A percentile compares a stretch with the other conserved stretches of the same genome.
phyloP scores from a whole-genome alignment of 805 yeast genomes.

The Lipomyces mesembrius region DNA sequence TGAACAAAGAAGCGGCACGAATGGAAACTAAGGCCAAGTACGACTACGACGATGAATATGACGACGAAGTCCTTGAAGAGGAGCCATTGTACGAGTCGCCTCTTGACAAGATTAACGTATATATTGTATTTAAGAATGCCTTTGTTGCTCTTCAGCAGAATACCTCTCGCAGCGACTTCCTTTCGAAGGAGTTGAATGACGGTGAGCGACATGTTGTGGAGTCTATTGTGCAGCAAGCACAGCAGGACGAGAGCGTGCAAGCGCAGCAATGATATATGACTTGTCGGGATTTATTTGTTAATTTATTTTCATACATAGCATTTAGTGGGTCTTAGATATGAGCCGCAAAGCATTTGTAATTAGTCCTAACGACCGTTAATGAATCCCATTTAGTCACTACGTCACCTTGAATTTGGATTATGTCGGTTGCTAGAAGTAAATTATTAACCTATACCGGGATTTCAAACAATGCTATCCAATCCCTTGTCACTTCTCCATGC shows the following conservation, averaged over 20 bases:
- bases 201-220: constrained; percentile 26
- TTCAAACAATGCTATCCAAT: background rate
- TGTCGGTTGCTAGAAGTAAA: background rate
- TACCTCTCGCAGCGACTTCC: constrained; percentile 19
- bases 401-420: background rate
- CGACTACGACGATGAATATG: constrained; percentile 32
- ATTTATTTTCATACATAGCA: background rate
- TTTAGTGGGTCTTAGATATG: constrained; percentile 2
- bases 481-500: background rate
- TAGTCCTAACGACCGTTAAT: background rate
- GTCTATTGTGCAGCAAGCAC: constrained; percentile 29
- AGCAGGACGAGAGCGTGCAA: constrained; percentile 23
- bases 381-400: background rate
- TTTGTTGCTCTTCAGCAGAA: constrained; percentile 43
- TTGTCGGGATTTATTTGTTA: background rate
- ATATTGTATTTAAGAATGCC: constrained; percentile 63
- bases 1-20: constrained; percentile 29
- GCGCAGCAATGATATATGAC: background rate
- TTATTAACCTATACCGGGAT: background rate
- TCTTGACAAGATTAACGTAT: constrained; percentile 76
- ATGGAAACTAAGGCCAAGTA: constrained; percentile 12
- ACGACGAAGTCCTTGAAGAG: constrained; percentile 60
- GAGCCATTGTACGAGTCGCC: constrained; percentile 81
- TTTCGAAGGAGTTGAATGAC: constrained; percentile 20
- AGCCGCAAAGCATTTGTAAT: constrained; percentile 1